These are phyloP conservation scores for Cafeteria roenbergensis DNA, from an alignment of 108 stramenopile species.

Conservation along the genomic window DNA sequence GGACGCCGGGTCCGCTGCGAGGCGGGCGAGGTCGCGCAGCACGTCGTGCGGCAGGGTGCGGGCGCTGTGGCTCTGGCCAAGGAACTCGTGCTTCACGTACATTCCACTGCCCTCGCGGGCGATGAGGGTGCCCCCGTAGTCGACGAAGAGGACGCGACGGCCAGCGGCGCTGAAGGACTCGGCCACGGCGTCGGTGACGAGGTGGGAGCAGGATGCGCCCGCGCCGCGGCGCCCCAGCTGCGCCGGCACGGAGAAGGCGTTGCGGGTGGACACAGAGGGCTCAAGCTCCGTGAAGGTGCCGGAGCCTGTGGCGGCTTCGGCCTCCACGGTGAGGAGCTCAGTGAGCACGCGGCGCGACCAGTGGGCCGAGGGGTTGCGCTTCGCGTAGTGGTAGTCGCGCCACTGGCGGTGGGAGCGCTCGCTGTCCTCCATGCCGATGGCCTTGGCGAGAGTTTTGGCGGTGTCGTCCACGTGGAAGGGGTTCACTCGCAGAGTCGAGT, in stretches of 20 bases:
- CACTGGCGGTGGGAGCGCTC: conserved; percentile 63
- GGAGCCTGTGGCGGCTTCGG: conserved; percentile 14
- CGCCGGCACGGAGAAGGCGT: neutral
- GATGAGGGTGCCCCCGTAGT: conserved; percentile 93
- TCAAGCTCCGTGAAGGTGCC: conserved; percentile 29
- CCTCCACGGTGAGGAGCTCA: conserved; percentile 45
- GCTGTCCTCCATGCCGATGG: conserved; percentile 62
- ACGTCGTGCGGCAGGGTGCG: conserved; percentile 15
- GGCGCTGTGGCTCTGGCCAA: conserved; percentile 61
- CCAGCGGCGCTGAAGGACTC: conserved; percentile 52
- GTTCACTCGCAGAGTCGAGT: conserved; percentile 90
- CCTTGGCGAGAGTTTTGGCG: conserved; percentile 73
- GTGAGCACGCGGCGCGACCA: conserved; percentile 87
- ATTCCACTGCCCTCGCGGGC: conserved; percentile 80
- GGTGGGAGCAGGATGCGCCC: conserved; percentile 6
- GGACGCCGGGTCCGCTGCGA: conserved; percentile 4
- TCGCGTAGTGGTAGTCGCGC: conserved; percentile 89
- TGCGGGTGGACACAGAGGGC: conserved; percentile 44
- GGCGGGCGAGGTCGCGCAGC: neutral
- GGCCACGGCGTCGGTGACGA: conserved; percentile 49
- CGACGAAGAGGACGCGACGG: conserved; percentile 78
- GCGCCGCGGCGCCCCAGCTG: conserved; percentile 44
- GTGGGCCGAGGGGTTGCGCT: conserved; percentile 69
- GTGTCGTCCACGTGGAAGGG: conserved; percentile 68
- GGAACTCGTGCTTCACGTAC: conserved; percentile 85